Evolutionary conservation across 129 eudicot species (phyloP).

Genomic region (Cynara cardunculus): DNA sequence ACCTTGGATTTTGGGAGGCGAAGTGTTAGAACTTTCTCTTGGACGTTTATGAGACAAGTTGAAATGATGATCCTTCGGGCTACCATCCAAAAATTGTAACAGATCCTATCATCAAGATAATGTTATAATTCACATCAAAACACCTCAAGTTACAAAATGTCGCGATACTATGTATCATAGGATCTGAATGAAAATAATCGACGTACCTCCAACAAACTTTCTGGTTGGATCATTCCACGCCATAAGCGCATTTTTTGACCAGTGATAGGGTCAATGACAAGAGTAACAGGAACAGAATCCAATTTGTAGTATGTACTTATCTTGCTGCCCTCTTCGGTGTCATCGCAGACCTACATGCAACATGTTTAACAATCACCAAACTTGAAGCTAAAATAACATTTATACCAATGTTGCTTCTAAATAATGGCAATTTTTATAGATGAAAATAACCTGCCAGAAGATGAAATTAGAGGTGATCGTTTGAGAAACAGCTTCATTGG

Average conservation of each 20-base stretch:
- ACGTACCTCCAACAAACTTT: constrained; percentile 74
- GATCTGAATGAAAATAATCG: constrained; percentile 1
- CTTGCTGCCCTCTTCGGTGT: constrained; percentile 86
- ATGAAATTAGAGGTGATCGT: constrained; percentile 64
- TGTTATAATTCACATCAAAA: neutral
- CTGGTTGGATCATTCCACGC: constrained; percentile 95
- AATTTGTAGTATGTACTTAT: constrained; percentile 79
- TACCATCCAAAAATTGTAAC: constrained; percentile 67
- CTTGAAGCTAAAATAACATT: neutral
- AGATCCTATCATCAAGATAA: constrained; percentile 50
- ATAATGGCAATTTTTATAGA: neutral
- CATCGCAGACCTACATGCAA: constrained; percentile 60
- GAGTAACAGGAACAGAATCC: constrained; percentile 65
- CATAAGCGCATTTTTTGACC: constrained; percentile 97
- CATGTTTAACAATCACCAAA: neutral
- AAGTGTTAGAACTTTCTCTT: constrained; percentile 43
- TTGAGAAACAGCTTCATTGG: constrained; percentile 81
- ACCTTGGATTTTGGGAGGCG: constrained; percentile 44
- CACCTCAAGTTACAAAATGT: neutral
- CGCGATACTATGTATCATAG: neutral
- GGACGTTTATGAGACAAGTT: constrained; percentile 63
- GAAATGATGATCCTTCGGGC: constrained; percentile 67
- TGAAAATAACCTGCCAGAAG: constrained; percentile 78
- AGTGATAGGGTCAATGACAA: constrained; percentile 85
- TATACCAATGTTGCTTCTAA: neutral